Evolutionary conservation across 2,329 filamentous ascomycete species (phyloP).

Genomic region (Ceratocystis alfenasii): DNA sequence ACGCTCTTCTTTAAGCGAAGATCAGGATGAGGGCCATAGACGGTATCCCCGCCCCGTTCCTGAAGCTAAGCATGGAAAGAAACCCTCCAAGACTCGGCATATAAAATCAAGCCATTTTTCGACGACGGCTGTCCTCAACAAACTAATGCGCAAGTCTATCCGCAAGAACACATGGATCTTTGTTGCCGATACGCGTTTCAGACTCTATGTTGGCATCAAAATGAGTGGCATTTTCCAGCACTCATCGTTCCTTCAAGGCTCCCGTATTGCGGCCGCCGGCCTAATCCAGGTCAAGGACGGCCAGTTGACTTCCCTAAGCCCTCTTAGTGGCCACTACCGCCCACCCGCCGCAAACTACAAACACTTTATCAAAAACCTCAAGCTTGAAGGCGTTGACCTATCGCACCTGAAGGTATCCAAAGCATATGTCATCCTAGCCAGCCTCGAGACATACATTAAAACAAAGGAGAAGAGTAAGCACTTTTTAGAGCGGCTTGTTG

Average conservation of each 20-base stretch:
- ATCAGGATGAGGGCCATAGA: constrained; percentile 38
- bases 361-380: constrained; percentile 62
- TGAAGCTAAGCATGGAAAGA: constrained; percentile 12
- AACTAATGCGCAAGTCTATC: constrained; percentile 63
- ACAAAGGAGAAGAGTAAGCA: constrained; percentile 52
- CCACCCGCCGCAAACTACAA: constrained; percentile 75
- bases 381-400: constrained; percentile 66
- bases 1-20: constrained; percentile 27
- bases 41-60: constrained; percentile 16
- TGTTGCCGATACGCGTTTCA: constrained; percentile 72
- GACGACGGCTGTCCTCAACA: constrained; percentile 63
- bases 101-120: constrained; percentile 45
- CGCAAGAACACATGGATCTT: constrained; percentile 92
- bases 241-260: constrained; percentile 75
- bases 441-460: constrained; percentile 67
- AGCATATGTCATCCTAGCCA: constrained; percentile 69
- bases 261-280: constrained; percentile 69
- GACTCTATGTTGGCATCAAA: constrained; percentile 83
- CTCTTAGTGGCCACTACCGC: constrained; percentile 67
- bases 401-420: constrained; percentile 65
- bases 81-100: constrained; percentile 15
- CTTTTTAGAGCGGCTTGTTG: constrained; percentile 30
- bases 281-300: constrained; percentile 77
- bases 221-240: constrained; percentile 81
- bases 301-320: constrained; percentile 60